Base-by-base conservation (phyloP, 306 rosid genomes). In the Trifolium repens region DNA sequence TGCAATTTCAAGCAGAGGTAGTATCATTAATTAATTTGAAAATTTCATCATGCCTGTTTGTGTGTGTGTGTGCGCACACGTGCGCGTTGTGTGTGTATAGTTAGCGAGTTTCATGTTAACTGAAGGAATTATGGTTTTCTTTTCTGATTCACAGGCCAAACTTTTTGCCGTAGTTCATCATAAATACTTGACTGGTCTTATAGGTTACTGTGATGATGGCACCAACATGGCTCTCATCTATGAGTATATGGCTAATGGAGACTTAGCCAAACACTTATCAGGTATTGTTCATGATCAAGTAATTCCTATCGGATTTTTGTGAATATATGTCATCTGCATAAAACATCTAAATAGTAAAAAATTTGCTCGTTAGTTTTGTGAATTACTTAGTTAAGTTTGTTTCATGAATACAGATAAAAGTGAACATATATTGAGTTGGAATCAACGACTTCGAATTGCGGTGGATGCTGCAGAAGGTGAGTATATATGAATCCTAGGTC, bases 391-490 rank as follows among this genome's bases (percentile, higher is more conserved):
- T 74, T 3, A 34, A 44, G 17, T 6, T 37, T 14, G 43, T 71
- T 27, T 27, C 30, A 27, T 27, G 30, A 27, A 50, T 84, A 79
- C 77, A 89, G 93, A 76, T 37, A 80, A 66, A 72, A 81, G 55
- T 32, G 32, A 44, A 40, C 59, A 76, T 63, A 52, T 71, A 40
- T 71, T 91, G 81, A 78, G 40, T 73, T 91, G 93, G 97, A 84
- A 74, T 71, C 78, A 82, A 32, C 77, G 93, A 67, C 83, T 91
- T 59, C 80, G 69, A 35, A 85, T 88, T 10, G 90, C 93, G 67
- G 64, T 80, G 11, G 93, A 89, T 76, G 78, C 85, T 49, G 90
- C 87, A 32, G 87, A 85, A 79, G 96, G 96, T 91, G 8, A 60
- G 5, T 35, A 35, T 35, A 35, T 30, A 60, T 30, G 40, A 30